These are phyloP conservation scores for Phytopythium oedochilum DNA, from an alignment of 352 stramenopile species.

Conservation along the genomic window DNA sequence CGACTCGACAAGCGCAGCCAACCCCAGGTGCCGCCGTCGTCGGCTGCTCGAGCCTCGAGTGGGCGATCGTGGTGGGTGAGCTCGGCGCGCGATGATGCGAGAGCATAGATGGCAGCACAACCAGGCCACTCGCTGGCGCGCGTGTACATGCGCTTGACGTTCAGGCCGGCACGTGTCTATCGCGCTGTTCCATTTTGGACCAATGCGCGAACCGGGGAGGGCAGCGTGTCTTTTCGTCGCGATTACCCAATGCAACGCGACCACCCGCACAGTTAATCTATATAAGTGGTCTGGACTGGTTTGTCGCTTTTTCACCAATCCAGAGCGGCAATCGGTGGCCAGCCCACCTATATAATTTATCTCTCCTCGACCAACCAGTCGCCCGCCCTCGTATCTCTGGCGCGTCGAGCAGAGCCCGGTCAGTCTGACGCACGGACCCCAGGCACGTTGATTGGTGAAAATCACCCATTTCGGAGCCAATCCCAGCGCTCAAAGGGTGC, in stretches of 20 bases:
- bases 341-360: too few species aligned
- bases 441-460: background rate
- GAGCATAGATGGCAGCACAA: background rate
- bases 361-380: background rate
- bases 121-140: too few species aligned
- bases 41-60: too few species aligned
- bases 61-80: background rate
- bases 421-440: background rate
- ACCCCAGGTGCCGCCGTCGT: too few species aligned
- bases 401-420: background rate
- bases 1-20: background rate
- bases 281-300: too few species aligned
- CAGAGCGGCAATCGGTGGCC: too few species aligned
- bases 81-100: background rate
- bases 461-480: background rate
- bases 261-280: too few species aligned
- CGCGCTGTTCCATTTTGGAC: background rate
- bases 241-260: background rate
- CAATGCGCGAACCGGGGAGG: background rate
- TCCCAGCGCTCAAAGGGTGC: background rate
- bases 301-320: too few species aligned
- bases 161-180: background rate
- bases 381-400: constrained; percentile 3
- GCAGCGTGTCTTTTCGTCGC: background rate
- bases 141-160: background rate